Conservation (phyloP, 257 asterid species). For the Cordia subcordata region DNA sequence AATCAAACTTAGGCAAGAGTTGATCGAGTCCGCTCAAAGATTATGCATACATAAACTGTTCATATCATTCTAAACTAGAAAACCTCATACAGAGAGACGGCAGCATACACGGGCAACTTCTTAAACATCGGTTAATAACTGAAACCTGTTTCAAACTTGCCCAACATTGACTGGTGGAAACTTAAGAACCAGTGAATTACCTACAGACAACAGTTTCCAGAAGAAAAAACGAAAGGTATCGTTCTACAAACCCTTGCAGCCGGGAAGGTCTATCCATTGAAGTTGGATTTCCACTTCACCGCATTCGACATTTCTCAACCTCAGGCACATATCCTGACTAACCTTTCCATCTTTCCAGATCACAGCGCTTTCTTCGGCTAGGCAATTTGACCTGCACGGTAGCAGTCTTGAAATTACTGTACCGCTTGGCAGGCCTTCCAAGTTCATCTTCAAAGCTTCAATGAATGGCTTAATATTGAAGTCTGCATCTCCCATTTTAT, state of each 20-base stretch:
- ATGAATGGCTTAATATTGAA: conserved; percentile 33
- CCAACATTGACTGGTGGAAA: neutral
- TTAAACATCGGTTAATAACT: neutral
- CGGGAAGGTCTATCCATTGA: conserved; percentile 47
- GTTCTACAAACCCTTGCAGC: conserved; percentile 31
- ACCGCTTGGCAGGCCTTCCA: conserved; percentile 30
- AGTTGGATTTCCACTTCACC: conserved; percentile 48
- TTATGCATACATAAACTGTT: neutral
- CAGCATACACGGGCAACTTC: neutral
- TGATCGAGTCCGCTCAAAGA: too few relatives aligned
- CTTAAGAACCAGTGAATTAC: neutral
- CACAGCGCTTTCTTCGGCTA: conserved; percentile 35
- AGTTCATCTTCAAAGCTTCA: conserved; percentile 36
- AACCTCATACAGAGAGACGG: neutral
- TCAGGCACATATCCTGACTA: conserved; percentile 37
- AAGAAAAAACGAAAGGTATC: neutral
- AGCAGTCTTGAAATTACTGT: conserved; percentile 27
- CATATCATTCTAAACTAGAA: neutral
- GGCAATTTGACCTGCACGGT: conserved; percentile 36
- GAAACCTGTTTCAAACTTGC: conserved; percentile 3
- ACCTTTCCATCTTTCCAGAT: conserved; percentile 32
- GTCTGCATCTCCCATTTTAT: conserved; percentile 51
- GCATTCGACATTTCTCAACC: conserved; percentile 42
- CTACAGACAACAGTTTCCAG: neutral
- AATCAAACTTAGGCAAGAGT: too few relatives aligned